Evolutionary conservation across 202 grass and related monocot species (phyloP).

Genomic region (Schoenoplectus tabernaemontani): DNA sequence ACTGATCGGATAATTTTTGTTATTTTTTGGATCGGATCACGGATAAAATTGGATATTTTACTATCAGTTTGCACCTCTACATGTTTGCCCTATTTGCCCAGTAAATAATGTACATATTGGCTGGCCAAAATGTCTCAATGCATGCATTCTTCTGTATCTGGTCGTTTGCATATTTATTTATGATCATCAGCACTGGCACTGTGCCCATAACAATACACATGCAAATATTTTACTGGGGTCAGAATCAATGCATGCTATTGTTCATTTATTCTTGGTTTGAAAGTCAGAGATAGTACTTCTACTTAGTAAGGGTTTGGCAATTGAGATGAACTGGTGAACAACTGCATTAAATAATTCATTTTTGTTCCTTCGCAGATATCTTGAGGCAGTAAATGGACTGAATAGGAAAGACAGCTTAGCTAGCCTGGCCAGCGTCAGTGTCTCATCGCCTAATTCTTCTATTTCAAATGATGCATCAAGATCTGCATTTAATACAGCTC

Average conservation of each 20-base stretch:
- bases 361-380: constrained; percentile 31
- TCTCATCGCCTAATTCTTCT: constrained; percentile 54
- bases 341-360: background rate
- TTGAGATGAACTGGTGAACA: background rate
- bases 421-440: constrained; percentile 41
- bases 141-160: background rate
- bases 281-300: too few species aligned
- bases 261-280: background rate
- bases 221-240: background rate
- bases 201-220: background rate
- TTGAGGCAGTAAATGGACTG: constrained; percentile 95
- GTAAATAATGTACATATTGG: background rate
- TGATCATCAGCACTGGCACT: background rate
- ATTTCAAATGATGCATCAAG: constrained; percentile 54
- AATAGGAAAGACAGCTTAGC: constrained; percentile 71
- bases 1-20: too few species aligned
- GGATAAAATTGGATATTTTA: too few species aligned
- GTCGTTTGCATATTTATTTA: background rate
- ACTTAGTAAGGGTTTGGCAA: too few species aligned
- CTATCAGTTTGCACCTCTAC: too few species aligned
- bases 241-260: background rate
- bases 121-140: background rate
- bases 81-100: background rate
- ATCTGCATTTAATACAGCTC: constrained; percentile 32
- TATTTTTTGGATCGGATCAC: too few species aligned